Evolutionary conservation across 2,329 filamentous ascomycete genomes (phyloP).

Genomic region (Nothophoma quercina): DNA sequence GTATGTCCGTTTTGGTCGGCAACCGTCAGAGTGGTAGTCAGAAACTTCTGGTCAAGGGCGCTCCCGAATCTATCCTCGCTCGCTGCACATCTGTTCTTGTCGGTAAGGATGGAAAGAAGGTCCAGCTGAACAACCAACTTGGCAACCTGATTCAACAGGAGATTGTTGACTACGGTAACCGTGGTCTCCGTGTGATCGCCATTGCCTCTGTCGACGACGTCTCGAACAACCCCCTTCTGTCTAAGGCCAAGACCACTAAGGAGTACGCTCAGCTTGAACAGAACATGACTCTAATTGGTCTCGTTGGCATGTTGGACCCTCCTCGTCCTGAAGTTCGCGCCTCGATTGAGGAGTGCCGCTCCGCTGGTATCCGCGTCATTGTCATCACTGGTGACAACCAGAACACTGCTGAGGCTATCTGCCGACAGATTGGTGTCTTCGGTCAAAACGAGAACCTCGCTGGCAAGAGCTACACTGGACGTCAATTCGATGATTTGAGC

Average conservation of each 20-base stretch:
- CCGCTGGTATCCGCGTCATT: conserved; percentile 93
- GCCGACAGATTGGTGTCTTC: conserved; percentile 95
- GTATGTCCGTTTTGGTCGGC: conserved; percentile 94
- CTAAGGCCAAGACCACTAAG: conserved; percentile 78
- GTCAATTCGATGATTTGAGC: conserved; percentile 88
- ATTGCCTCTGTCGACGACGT: conserved; percentile 85
- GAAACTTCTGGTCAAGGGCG: conserved; percentile 93
- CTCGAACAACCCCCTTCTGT: conserved; percentile 71
- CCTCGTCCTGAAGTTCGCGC: conserved; percentile 88
- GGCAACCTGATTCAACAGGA: conserved; percentile 76
- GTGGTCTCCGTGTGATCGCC: conserved; percentile 92
- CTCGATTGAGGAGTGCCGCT: conserved; percentile 87
- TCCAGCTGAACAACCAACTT: conserved; percentile 74
- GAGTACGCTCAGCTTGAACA: conserved; percentile 91
- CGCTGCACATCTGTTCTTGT: conserved; percentile 84
- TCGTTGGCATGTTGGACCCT: conserved; percentile 96
- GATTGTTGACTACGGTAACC: conserved; percentile 88
- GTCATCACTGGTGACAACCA: conserved; percentile 99
- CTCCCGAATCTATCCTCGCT: conserved; percentile 92
- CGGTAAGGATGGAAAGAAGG: conserved; percentile 79
- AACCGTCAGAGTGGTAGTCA: conserved; percentile 65
- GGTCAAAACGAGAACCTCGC: conserved; percentile 78
- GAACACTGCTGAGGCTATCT: conserved; percentile 97
- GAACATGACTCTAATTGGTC: conserved; percentile 90
- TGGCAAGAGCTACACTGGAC: conserved; percentile 94